These are phyloP conservation scores for Cyberlindnera maclurae DNA, from an alignment of 805 yeast species.

Conservation along the genomic window DNA sequence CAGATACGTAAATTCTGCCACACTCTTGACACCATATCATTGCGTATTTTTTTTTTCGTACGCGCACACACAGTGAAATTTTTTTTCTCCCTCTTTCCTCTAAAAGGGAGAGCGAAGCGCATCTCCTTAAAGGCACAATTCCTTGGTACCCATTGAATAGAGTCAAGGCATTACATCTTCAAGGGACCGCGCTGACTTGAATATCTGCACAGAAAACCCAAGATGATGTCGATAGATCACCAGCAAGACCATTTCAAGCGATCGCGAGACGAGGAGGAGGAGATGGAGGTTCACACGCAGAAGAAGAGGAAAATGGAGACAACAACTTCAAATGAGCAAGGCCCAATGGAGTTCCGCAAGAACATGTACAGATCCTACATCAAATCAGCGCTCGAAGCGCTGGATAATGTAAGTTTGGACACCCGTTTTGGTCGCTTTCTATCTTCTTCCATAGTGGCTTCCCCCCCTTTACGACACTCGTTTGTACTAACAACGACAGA, in stretches of 20 bases:
- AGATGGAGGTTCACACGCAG: constrained; percentile 3
- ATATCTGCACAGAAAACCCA: background rate
- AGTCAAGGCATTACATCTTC: background rate
- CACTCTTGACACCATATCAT: too few species aligned
- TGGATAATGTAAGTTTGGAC: constrained; percentile 45
- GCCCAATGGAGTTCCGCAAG: constrained; percentile 22
- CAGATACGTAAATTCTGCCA: too few species aligned
- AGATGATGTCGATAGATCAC: constrained; percentile 24
- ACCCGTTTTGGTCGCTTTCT: constrained; percentile 2
- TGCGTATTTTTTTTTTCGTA: too few species aligned
- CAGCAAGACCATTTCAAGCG: constrained; percentile 22
- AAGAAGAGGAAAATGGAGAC: constrained; percentile 7
- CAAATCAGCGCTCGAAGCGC: constrained; percentile 59
- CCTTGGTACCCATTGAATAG: too few species aligned
- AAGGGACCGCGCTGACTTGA: background rate
- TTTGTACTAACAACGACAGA: background rate
- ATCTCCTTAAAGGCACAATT: too few species aligned
- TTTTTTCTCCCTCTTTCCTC: too few species aligned
- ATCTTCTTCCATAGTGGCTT: background rate
- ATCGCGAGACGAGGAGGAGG: constrained; percentile 19
- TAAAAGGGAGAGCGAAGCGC: too few species aligned
- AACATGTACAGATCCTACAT: constrained; percentile 40
- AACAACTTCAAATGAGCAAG: constrained; percentile 2
- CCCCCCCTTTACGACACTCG: background rate
- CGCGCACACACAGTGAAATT: too few species aligned